A percentile compares a stretch with the other conserved stretches of the same genome.
Evolutionary conservation across 1,284 basidiomycete species (phyloP).

Genomic region (Macrocystidia cucumis): DNA sequence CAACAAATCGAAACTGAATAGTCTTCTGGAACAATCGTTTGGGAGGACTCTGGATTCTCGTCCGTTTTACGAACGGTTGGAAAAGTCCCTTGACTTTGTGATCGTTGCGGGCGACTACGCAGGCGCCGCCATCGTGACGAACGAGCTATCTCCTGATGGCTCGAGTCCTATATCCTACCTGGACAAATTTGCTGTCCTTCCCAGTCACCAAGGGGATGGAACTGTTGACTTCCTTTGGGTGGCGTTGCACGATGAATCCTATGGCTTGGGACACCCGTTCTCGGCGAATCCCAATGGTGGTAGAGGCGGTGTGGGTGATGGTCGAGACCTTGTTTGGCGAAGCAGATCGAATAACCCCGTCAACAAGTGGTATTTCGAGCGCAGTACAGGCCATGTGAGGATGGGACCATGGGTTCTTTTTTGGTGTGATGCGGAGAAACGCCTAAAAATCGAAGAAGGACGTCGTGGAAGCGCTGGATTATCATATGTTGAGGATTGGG

Average conservation of each 20-base stretch:
- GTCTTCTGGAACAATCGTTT: conserved; percentile 86
- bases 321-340: conserved; percentile 95
- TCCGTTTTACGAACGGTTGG: conserved; percentile 76
- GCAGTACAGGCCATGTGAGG: conserved; percentile 85
- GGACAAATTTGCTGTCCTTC: conserved; percentile 98
- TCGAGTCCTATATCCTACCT: conserved; percentile 76
- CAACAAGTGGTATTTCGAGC: conserved; percentile 99
- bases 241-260: conserved; percentile 96
- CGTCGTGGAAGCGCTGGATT: conserved; percentile 53
- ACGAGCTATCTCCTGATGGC: conserved; percentile 48
- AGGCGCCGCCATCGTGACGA: conserved; percentile 92
- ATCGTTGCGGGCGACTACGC: conserved; percentile 96
- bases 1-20: conserved; percentile 72
- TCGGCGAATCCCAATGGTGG: conserved; percentile 96
- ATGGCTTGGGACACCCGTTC: conserved; percentile 89
- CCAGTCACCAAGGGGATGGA: conserved; percentile 93
- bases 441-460: conserved; percentile 59
- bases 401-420: conserved; percentile 88
- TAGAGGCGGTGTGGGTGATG: conserved; percentile 80
- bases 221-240: conserved; percentile 99
- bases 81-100: conserved; percentile 80
- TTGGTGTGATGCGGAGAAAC: conserved; percentile 96
- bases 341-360: conserved; percentile 90
- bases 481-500: conserved; percentile 77
- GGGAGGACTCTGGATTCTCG: conserved; percentile 65